A percentile compares a stretch with the other conserved stretches of the same genome.
Conservation (phyloP, 1,139 yeast species). For the Sugiyamaella grinbergsii region DNA sequence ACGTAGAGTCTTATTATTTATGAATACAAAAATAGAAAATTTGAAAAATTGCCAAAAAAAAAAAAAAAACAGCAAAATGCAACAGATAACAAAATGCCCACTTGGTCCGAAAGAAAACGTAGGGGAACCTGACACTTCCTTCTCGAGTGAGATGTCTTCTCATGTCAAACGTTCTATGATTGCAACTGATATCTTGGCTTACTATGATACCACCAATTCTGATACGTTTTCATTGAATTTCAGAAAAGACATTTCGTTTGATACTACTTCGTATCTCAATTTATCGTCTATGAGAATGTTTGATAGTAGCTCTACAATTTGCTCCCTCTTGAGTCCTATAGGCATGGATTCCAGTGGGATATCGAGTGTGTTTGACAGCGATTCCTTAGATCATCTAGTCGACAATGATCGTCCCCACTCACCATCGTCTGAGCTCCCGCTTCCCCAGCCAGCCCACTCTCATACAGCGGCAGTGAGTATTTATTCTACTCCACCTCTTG, state of each 20-base stretch:
- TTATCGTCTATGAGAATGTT: slow-evolving; percentile 8
- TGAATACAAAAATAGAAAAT: slow-evolving; percentile 10
- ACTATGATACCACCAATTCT: slow-evolving; percentile 5
- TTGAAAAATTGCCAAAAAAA: neutral
- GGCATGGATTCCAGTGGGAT: neutral
- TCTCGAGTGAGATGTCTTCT: too few relatives aligned
- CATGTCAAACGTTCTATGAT: slow-evolving; percentile 5
- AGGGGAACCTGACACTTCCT: too few relatives aligned
- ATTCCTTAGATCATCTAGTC: neutral
- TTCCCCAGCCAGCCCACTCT: neutral
- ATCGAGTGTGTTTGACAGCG: neutral
- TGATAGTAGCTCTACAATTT: neutral
- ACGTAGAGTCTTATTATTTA: slow-evolving; percentile 16
- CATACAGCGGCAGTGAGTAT: slow-evolving; percentile 9
- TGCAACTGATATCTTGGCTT: slow-evolving; percentile 8
- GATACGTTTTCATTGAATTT: neutral
- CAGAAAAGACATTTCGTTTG: neutral
- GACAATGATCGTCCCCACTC: too few relatives aligned
- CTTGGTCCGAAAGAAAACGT: too few relatives aligned
- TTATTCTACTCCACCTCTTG: slow-evolving; percentile 15
- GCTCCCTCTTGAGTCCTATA: neutral
- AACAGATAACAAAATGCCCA: neutral
- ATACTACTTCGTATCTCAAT: slow-evolving; percentile 1
- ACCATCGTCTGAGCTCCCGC: neutral
- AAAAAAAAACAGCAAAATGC: neutral